Base-by-base conservation (phyloP, 2,329 filamentous ascomycete genomes). In the Epichloe uncinata region DNA sequence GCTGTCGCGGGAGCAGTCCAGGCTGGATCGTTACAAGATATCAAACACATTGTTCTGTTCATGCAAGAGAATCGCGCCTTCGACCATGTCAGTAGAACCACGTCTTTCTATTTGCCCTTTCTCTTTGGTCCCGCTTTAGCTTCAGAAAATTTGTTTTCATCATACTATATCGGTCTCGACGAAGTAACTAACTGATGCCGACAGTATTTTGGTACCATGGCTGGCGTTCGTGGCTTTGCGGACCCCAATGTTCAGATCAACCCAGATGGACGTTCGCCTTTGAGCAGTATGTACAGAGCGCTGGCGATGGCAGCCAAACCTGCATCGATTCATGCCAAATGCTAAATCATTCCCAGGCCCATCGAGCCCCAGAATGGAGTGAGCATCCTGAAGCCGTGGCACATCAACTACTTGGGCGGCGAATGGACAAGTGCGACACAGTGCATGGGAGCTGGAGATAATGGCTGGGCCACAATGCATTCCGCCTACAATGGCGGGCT, bases 41-140 rank as follows among this genome's bases (percentile, higher is more conserved):
- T 78, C 52, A 70, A 78, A 49, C 75, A 78, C 68, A 74, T 78
- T 36, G 68, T 78, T n/a, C 68, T 78, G 36, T 75, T 78, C 56
- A 78, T 78, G 75, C 73, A 77, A 56, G 73, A 65, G 51, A 65
- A 65, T 46, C 54, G 63, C 13, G 62, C 63, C 1, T 60, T 65
- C 43, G 61, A 64, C 49, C 63, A 64, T 34, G 62, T 63, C 42
- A 49, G 61, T 55, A n/a, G 12, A 36, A 15, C 6, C 12, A 34
- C 20, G 2, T 36, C 5, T 15, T 9, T 1, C 11, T 34, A 33
- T 22, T 12, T 15, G 9, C 2, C 2, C 35, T n/a, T 16, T 34
- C 5, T 20, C 8, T 3, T 30, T 9, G 4, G 26, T 9, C 26
- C 26, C 8, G 8, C 26, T 30, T 9, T 4, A 30, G 26, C 26